Conservation (phyloP, 345 rosid genomes). For the Citrus reticulata region DNA sequence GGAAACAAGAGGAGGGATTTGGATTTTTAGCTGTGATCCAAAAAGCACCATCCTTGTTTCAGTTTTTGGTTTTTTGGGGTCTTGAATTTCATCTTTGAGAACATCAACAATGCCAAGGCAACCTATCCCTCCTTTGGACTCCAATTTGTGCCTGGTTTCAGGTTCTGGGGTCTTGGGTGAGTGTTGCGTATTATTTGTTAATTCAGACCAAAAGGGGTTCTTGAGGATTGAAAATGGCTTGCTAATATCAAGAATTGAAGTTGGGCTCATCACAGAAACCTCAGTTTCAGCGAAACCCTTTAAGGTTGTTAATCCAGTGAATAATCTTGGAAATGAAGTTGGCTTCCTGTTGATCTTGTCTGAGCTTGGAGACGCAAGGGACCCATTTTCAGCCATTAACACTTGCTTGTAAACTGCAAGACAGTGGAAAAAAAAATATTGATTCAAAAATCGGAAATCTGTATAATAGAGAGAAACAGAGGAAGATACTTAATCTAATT, state of each 20-base stretch:
- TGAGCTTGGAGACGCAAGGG: conserved; percentile 27
- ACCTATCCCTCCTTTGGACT: conserved; percentile 55
- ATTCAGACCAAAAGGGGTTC: conserved; percentile 59
- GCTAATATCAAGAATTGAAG: conserved; percentile 72
- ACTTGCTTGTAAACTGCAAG: conserved; percentile 22
- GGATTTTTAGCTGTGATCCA: conserved; percentile 82
- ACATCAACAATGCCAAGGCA: conserved; percentile 63
- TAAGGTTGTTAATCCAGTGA: conserved; percentile 46
- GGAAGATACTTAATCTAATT: background rate
- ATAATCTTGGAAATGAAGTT: conserved; percentile 60
- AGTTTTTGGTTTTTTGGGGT: conserved; percentile 37
- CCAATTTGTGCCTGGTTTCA: conserved; percentile 48
- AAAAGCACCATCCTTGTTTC: conserved; percentile 54
- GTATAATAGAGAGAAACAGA: background rate
- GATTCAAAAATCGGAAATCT: background rate
- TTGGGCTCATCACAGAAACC: conserved; percentile 60
- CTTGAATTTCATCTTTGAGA: conserved; percentile 36
- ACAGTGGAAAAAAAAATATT: background rate
- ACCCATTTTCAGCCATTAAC: conserved; percentile 48
- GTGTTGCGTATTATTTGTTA: conserved; percentile 14
- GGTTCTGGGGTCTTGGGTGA: conserved; percentile 35
- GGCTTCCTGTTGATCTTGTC: conserved; percentile 38
- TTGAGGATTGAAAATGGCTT: conserved; percentile 63
- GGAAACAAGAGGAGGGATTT: conserved; percentile 49
- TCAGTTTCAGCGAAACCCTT: conserved; percentile 56